A percentile compares a stretch with the other conserved stretches of the same genome.
phyloP scores from a whole-genome alignment of 176 grass and related monocot species.

The Metroxylon sagu region DNA sequence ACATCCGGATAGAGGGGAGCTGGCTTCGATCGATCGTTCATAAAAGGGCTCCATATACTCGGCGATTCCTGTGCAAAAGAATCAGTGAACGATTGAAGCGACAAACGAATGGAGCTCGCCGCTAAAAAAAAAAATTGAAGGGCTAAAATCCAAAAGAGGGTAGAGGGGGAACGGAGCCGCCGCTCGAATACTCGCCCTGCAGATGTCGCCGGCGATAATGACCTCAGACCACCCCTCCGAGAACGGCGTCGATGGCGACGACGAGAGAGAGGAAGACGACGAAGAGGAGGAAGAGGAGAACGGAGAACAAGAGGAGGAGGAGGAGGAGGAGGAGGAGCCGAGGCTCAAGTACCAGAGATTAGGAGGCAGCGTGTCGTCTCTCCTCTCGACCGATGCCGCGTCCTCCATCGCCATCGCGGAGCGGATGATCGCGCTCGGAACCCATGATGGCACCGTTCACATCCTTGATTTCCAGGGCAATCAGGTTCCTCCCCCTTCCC shows the following conservation, averaged over 20 bases:
- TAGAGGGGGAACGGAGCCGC: too few relatives aligned
- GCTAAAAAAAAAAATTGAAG: too few relatives aligned
- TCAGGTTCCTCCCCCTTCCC: slow-evolving; percentile 32
- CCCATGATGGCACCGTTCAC: slow-evolving; percentile 74
- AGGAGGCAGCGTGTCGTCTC: slow-evolving; percentile 68
- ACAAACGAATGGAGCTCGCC: too few relatives aligned
- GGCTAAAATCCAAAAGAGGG: too few relatives aligned
- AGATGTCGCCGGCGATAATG: slow-evolving; percentile 18
- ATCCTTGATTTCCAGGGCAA: slow-evolving; percentile 99
- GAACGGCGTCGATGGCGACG: slow-evolving; percentile 54
- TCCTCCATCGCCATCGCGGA: slow-evolving; percentile 80
- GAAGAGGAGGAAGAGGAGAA: slow-evolving; percentile 17
- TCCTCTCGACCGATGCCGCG: slow-evolving; percentile 76
- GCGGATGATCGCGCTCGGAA: slow-evolving; percentile 89
- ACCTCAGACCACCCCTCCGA: slow-evolving; percentile 33
- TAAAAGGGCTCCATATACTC: too few relatives aligned
- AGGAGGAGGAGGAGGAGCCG: slow-evolving; percentile 73
- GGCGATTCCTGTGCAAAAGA: too few relatives aligned
- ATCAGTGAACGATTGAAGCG: too few relatives aligned
- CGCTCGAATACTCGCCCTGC: too few relatives aligned
- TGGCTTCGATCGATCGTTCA: too few relatives aligned
- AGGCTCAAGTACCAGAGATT: slow-evolving; percentile 92
- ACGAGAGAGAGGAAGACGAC: slow-evolving; percentile 16
- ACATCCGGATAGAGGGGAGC: too few relatives aligned
- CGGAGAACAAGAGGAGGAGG: slow-evolving; percentile 20